Evolutionary conservation across 805 yeast species (phyloP), one percentile per base, ranked within the genome.

Genomic region (Sugiyamaella smithiae): DNA sequence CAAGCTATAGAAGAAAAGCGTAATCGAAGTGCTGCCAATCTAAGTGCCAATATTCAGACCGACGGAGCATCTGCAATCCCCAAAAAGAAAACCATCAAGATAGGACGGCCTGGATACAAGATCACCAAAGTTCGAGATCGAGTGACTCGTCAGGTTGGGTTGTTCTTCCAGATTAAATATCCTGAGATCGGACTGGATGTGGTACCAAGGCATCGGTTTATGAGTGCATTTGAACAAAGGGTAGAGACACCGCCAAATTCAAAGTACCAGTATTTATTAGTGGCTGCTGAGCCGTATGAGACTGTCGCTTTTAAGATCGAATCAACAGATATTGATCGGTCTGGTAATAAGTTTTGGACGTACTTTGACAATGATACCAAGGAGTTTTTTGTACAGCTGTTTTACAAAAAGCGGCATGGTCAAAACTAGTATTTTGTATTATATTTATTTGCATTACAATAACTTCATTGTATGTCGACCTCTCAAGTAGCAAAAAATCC

Each of bases 251-350:
- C 73, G 22, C 59, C 59, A 0, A 68, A 71, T 44, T 66, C 70
- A 33, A 68, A 71, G 7, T 80, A 63, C 65, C 95, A 85, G 66
- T 90, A 82, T 62, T 58, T 93, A 54, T 81, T 90, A 8, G 67
- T 90, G 0, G 82, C 89, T n/a, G 93, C 84, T 2, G 96, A 88
- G 63, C 97, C 97, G 1, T 93, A 88, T 64, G 91, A 88, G 52
- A 88, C 83, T 50, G 72, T 88, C 7, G 85, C 84, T 1, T 70
- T 91, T 49, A 82, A 87, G 50, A 72, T 93, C 9, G 95, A 95
- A 1, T 72, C 80, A 12, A 70, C 61, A 17, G 78, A 80, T 20
- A 70, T 81, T 11, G 80, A 76, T 52, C 54, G 57, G 35, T 44
- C 57, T 20, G 60, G 58, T 1, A 60, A 60, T 9, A 57, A 59